A percentile compares a stretch with the other conserved stretches of the same genome.
Conservation (phyloP, 257 asterid genomes). For the Rubia yunnanensis region DNA sequence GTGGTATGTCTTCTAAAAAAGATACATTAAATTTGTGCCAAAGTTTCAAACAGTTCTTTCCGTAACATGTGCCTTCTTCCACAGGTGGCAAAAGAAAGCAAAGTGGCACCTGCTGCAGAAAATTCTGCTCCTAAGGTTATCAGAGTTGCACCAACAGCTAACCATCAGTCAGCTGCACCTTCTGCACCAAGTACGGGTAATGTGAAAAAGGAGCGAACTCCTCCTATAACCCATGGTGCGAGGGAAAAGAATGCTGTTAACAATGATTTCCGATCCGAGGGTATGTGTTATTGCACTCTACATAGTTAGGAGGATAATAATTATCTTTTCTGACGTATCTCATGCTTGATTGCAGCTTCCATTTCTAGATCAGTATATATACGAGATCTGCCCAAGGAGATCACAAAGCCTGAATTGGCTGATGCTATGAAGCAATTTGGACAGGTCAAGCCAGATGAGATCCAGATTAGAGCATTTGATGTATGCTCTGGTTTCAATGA, state of each 20-base stretch:
- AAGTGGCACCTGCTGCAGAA: conserved; percentile 16
- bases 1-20: conserved; percentile 31
- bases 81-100: conserved; percentile 35
- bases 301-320: not conserved
- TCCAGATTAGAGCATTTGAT: conserved; percentile 40
- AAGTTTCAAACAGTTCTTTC: not conserved
- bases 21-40: not conserved
- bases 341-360: conserved; percentile 6
- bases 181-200: conserved; percentile 8
- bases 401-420: conserved; percentile 31
- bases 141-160: conserved; percentile 9
- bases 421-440: conserved; percentile 48
- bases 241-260: not conserved
- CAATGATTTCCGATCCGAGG: conserved; percentile 12
- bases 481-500: conserved; percentile 17
- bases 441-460: conserved; percentile 21
- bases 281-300: conserved; percentile 11
- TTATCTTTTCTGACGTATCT: not conserved
- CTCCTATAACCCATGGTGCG: conserved; percentile 14
- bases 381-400: conserved; percentile 34
- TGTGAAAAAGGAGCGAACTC: conserved; percentile 6
- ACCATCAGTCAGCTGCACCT: not conserved
- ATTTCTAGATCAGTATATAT: conserved; percentile 39
- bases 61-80: not conserved
- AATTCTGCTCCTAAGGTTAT: conserved; percentile 2